Base-by-base conservation (phyloP, 2,329 filamentous ascomycete genomes). In the Alternaria arbusti region DNA sequence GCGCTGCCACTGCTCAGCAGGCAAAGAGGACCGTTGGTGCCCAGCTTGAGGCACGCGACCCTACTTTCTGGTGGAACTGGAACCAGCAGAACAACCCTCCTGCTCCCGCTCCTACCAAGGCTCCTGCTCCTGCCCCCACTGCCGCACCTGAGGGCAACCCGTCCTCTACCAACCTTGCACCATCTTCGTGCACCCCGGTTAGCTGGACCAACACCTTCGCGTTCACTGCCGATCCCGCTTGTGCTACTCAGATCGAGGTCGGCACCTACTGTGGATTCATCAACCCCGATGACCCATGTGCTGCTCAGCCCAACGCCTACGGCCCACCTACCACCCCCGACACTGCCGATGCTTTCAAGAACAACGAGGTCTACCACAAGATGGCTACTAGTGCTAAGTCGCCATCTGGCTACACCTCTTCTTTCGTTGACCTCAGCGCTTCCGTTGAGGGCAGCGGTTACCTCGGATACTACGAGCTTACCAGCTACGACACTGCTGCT, bases 221-320 rank as follows among this genome's bases (percentile, higher is more conserved):
- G 30, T 73, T 72, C 67, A 73, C 71, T 22, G 28, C 64, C 13
- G 62, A 61, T 32, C 59, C 70, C 2, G 71, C 70, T n/a, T 73
- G 71, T 54, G 59, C 71, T 43, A 72, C 69, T 10, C 59, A 59
- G 5, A 66, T 72, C 26, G 70, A 72, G 63, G 66, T 72, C 23
- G 71, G 70, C 30, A 72, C 70, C 23, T 73, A 70, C 70, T 72
- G 70, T 52, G 70, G 70, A 46, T 73, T 72, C 67, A 72, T 71
- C 67, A 73, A 73, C 64, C 71, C 71, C 47, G 61, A 64, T 3
- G 72, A 73, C 62, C 69, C 70, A 23, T 75, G 73, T 62, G 68
- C 70, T 63, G 63, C 70, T 59, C 72, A 74, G 68, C 71, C 73
- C 17, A 63, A 65, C 49, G 72, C 70, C 17, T 63, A 64, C 36